Evolutionary conservation across 164 flowering plant genomes (phyloP).

Genomic region (Stephania yunnanensis): DNA sequence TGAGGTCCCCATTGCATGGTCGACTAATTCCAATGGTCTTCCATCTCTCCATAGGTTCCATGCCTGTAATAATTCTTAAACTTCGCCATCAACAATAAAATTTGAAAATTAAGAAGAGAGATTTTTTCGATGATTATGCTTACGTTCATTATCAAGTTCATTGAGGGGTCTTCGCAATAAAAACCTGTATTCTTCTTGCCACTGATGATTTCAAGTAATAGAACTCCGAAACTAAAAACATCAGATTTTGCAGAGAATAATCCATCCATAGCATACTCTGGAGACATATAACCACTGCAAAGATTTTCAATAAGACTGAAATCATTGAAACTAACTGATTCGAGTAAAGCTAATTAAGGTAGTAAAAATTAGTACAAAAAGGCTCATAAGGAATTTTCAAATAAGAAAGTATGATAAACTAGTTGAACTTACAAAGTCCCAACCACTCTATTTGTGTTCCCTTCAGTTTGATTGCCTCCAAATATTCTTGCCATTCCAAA

Average conservation of each 20-base stretch:
- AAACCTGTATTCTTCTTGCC: conserved; percentile 54
- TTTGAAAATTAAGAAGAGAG: not conserved
- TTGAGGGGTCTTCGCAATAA: conserved; percentile 30
- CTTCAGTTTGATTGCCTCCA: conserved; percentile 44
- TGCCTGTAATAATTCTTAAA: not conserved
- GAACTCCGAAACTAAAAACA: conserved; percentile 63
- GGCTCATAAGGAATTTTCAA: no score
- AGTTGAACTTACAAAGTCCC: conserved; percentile 16
- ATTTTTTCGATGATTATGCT: conserved; percentile 16
- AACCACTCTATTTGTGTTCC: not conserved
- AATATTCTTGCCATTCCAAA: conserved; percentile 73
- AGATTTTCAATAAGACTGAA: not conserved
- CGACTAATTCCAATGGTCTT: conserved; percentile 3
- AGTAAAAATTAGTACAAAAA: no score
- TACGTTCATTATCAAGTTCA: conserved; percentile 54
- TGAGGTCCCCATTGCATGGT: conserved; percentile 4
- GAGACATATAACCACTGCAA: conserved; percentile 70
- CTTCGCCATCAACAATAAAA: not conserved
- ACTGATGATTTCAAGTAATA: conserved; percentile 54
- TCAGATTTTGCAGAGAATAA: conserved; percentile 58
- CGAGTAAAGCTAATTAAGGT: no score
- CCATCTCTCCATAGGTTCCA: conserved; percentile 14
- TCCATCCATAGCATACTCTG: conserved; percentile 70
- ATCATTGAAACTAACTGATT: no score
- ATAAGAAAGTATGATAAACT: no score